These are phyloP conservation scores for Crithidia thermophila DNA, from an alignment of 208 protist species.

Conservation along the genomic window DNA sequence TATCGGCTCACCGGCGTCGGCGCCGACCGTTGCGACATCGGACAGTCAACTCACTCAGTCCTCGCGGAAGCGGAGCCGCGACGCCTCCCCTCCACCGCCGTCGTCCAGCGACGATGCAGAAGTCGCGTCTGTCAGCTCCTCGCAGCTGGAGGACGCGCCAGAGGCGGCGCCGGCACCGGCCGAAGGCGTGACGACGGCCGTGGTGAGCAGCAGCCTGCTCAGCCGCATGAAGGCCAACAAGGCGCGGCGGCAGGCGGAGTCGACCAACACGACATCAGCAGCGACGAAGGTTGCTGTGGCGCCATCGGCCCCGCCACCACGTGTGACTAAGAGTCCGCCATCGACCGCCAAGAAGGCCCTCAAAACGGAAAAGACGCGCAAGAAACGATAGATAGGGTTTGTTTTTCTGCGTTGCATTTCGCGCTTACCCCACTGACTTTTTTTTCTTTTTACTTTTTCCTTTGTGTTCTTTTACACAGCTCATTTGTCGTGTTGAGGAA, in stretches of 20 bases:
- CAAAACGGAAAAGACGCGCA: no score
- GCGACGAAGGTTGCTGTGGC: no score
- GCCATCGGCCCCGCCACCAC: no score
- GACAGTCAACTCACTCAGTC: background rate
- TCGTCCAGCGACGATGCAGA: background rate
- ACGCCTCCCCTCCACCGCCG: background rate
- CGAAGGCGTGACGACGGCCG: background rate
- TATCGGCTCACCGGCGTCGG: no score
- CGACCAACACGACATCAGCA: background rate
- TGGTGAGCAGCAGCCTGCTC: constrained; percentile 2
- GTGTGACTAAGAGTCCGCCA: no score
- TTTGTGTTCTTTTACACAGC: no score
- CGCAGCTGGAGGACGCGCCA: constrained; percentile 8
- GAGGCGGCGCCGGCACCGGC: constrained; percentile 3
- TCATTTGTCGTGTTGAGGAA: no score
- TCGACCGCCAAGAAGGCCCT: no score
- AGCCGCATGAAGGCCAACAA: constrained; percentile 11
- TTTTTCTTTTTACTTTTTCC: no score
- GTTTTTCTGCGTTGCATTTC: no score
- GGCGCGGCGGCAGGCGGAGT: background rate
- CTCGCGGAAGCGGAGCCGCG: constrained; percentile 2
- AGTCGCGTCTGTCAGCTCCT: constrained; percentile 10
- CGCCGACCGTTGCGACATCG: background rate
- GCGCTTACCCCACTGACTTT: no score
- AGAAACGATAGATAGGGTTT: no score